Conservation (phyloP, 1,139 yeast species). For the Suhomyces bribrorum region DNA sequence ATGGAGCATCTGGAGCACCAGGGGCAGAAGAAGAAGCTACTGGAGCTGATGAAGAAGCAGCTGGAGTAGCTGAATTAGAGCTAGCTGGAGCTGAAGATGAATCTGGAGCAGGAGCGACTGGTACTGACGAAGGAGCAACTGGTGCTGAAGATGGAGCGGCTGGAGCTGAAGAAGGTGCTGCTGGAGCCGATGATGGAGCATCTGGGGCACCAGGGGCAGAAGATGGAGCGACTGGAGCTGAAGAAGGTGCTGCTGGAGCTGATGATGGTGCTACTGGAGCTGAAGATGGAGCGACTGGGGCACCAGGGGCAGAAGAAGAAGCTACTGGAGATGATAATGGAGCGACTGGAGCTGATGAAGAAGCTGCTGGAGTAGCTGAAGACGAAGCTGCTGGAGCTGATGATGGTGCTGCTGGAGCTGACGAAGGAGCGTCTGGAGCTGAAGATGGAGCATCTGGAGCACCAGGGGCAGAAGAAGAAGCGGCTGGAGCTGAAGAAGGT, state of each 20-base stretch:
- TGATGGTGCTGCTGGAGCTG: slow-evolving; percentile 7
- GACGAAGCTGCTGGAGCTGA: slow-evolving; percentile 22
- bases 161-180: too few species aligned
- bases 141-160: slow-evolving; percentile 7
- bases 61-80: slow-evolving; percentile 14
- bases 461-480: slow-evolving; percentile 23
- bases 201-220: not conserved
- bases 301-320: too few species aligned
- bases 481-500: slow-evolving; percentile 31
- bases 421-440: slow-evolving; percentile 1
- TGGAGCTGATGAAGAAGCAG: slow-evolving; percentile 25
- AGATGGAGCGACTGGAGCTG: too few species aligned
- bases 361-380: slow-evolving; percentile 30
- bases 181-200: not conserved
- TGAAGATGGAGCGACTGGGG: slow-evolving; percentile 8
- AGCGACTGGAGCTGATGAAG: too few species aligned
- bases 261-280: not conserved
- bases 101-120: slow-evolving; percentile 3
- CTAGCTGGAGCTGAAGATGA: slow-evolving; percentile 13
- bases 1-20: slow-evolving; percentile 1
- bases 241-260: too few species aligned
- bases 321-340: too few species aligned
- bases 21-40: slow-evolving; percentile 29
- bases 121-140: too few species aligned
- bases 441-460: not conserved